phyloP scores from a whole-genome alignment of 352 stramenopile genomes.

The Phytopythium montanum region DNA sequence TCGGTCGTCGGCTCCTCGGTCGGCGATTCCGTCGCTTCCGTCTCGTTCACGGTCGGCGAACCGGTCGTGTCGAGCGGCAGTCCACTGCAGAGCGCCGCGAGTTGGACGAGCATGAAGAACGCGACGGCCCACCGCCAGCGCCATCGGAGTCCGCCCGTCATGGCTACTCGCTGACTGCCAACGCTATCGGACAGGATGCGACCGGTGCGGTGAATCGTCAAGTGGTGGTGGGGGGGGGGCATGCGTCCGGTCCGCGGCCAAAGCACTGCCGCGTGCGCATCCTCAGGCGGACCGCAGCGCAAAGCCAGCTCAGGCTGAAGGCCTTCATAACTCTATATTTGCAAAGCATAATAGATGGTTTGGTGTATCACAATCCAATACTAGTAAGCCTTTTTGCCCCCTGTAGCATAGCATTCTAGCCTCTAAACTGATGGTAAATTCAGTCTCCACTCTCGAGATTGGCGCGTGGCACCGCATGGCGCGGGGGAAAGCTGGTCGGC shows the following conservation, averaged over 20 bases:
- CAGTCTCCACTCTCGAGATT: background rate
- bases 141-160: background rate
- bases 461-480: constrained; percentile 4
- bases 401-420: background rate
- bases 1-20: background rate
- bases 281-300: too few species aligned
- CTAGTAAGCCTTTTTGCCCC: too few species aligned
- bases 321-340: background rate
- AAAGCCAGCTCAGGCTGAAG: background rate
- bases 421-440: background rate
- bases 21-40: background rate
- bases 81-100: background rate
- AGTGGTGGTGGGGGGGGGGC: background rate
- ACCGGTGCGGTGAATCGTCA: background rate
- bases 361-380: too few species aligned
- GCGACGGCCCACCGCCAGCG: background rate
- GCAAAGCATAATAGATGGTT: background rate
- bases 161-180: background rate
- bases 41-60: background rate
- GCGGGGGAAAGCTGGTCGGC: background rate
- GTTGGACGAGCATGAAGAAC: background rate
- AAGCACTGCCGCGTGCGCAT: background rate
- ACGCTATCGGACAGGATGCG: background rate
- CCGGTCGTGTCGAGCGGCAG: background rate
- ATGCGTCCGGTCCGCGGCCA: background rate